phyloP scores from a whole-genome alignment of 2,329 filamentous ascomycete genomes.

The Sporothrix phasma region DNA sequence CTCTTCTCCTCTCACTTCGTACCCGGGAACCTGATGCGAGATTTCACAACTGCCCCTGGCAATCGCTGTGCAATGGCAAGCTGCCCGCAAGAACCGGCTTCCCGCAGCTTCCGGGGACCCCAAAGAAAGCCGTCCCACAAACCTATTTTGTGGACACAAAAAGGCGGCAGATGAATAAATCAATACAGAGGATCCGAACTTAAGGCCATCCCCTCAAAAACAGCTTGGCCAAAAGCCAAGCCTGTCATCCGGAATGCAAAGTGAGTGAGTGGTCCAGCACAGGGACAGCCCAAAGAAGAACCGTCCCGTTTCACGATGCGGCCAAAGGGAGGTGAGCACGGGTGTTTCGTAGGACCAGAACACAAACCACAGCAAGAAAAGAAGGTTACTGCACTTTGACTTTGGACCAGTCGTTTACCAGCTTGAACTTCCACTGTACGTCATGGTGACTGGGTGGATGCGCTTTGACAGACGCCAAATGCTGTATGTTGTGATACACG shows the following conservation, averaged over 20 bases:
- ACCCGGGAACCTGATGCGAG: neutral
- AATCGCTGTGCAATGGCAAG: neutral
- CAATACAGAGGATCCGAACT: too few relatives aligned
- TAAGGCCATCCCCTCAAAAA: too few relatives aligned
- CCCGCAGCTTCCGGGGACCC: neutral
- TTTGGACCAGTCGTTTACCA: neutral
- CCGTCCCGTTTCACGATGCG: neutral
- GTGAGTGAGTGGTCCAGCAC: neutral
- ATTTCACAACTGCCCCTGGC: neutral
- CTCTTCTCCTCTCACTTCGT: neutral
- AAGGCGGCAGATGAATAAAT: too few relatives aligned
- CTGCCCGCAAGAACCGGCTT: neutral
- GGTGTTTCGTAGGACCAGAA: neutral
- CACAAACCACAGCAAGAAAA: neutral
- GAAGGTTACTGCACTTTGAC: neutral
- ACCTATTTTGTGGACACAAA: neutral
- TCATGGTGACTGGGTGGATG: neutral
- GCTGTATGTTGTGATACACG: neutral
- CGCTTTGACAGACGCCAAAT: neutral
- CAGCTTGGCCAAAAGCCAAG: neutral
- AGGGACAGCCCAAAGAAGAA: too few relatives aligned
- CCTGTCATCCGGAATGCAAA: neutral
- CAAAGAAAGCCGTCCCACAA: neutral
- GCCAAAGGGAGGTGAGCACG: neutral
- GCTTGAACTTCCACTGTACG: neutral